These are phyloP conservation scores for Gloeophyllum trabeum DNA, from an alignment of 768 basidiomycete genomes.

Conservation along the genomic window DNA sequence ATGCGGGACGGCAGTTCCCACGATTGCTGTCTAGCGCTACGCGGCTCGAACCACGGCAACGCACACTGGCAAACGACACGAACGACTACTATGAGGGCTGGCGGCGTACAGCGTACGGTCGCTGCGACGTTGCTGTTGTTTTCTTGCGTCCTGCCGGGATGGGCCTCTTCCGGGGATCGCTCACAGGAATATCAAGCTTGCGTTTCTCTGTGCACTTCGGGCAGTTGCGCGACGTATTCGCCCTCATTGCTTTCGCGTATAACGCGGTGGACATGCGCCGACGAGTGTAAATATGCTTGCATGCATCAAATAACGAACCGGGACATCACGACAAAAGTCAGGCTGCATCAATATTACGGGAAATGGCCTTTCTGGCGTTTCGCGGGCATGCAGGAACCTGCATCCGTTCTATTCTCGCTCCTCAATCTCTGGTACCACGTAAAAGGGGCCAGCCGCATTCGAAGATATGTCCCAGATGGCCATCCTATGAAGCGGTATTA, in stretches of 20 bases:
- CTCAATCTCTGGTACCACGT: constrained; percentile 72
- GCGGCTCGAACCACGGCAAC: too few species aligned
- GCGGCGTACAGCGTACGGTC: too few species aligned
- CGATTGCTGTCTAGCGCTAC: too few species aligned
- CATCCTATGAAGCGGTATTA: constrained; percentile 71
- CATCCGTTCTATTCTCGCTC: constrained; percentile 84
- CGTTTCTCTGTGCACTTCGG: constrained; percentile 20
- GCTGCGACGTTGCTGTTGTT: background rate
- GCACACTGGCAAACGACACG: too few species aligned
- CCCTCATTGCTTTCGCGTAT: constrained; percentile 48
- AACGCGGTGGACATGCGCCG: constrained; percentile 79
- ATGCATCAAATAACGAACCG: constrained; percentile 68
- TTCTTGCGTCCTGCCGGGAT: background rate
- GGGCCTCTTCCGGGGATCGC: constrained; percentile 22
- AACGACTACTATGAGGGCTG: too few species aligned
- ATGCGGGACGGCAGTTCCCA: too few species aligned
- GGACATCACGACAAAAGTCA: constrained; percentile 28
- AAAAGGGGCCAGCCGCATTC: constrained; percentile 41
- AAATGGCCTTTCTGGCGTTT: constrained; percentile 96
- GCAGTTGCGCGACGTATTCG: constrained; percentile 11
- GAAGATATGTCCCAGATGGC: constrained; percentile 29
- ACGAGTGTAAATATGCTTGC: constrained; percentile 85
- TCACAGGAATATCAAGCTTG: constrained; percentile 24
- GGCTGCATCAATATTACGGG: constrained; percentile 76
- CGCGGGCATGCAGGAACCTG: constrained; percentile 88